A percentile compares a stretch with the other conserved stretches of the same genome.
phyloP scores from a whole-genome alignment of 306 rosid genomes.

The Crataegus laevigata region DNA sequence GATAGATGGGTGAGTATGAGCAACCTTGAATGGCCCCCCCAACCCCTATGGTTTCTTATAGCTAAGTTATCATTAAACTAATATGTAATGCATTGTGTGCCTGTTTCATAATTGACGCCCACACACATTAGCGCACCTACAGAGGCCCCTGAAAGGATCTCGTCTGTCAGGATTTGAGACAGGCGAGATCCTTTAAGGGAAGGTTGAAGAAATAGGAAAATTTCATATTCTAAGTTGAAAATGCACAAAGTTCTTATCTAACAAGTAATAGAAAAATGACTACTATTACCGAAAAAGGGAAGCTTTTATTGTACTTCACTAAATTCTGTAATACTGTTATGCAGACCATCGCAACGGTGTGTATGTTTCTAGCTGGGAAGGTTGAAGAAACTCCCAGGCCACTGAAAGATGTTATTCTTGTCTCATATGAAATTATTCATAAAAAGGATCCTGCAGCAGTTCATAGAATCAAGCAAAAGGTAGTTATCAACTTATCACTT shows the following conservation, averaged over 20 bases:
- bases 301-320: slow-evolving; percentile 12
- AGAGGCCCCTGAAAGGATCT: neutral
- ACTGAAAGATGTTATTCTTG: slow-evolving; percentile 84
- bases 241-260: neutral
- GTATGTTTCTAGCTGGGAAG: slow-evolving; percentile 99
- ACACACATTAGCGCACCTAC: neutral
- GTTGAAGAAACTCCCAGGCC: slow-evolving; percentile 99
- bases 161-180: neutral
- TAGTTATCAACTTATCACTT: slow-evolving; percentile 14
- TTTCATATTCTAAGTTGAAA: neutral
- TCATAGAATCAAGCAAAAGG: slow-evolving; percentile 95
- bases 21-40: neutral
- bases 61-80: neutral
- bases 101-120: neutral
- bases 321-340: slow-evolving; percentile 22
- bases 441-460: slow-evolving; percentile 90
- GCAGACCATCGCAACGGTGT: slow-evolving; percentile 94
- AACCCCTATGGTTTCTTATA: neutral
- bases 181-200: too few species aligned
- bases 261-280: neutral
- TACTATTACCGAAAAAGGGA: neutral
- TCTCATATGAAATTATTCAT: slow-evolving; percentile 85
- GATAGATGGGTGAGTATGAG: slow-evolving; percentile 78
- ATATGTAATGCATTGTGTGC: neutral
- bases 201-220: too few species aligned